These are phyloP conservation scores for Aspergillus alliaceus DNA, from an alignment of 2,329 filamentous ascomycete genomes.

Conservation along the genomic window DNA sequence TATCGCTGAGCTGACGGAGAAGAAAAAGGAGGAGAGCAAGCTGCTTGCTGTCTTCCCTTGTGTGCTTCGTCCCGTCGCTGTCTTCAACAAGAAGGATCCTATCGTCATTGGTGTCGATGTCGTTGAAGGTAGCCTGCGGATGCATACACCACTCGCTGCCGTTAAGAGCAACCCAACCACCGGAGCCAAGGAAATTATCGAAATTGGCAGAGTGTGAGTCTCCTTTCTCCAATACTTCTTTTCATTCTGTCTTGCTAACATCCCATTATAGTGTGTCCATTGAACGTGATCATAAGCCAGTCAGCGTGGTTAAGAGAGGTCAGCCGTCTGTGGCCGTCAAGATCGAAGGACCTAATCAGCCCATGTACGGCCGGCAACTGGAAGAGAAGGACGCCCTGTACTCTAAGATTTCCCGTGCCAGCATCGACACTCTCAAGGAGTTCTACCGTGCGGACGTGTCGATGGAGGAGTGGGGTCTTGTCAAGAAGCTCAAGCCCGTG, in stretches of 20 bases:
- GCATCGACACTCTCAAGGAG: constrained; percentile 94
- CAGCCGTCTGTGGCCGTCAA: constrained; percentile 97
- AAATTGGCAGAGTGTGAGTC: constrained; percentile 88
- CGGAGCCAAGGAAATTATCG: constrained; percentile 78
- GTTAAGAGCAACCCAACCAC: constrained; percentile 80
- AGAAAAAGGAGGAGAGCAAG: constrained; percentile 96
- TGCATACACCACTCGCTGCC: constrained; percentile 87
- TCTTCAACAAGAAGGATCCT: constrained; percentile 97
- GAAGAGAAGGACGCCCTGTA: constrained; percentile 90
- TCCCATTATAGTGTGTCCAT: constrained; percentile 72
- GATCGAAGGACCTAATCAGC: constrained; percentile 92
- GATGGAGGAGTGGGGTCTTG: constrained; percentile 91
- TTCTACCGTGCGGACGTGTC: constrained; percentile 85
- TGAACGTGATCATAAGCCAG: constrained; percentile 95
- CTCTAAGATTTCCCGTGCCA: constrained; percentile 79
- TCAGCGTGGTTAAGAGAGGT: constrained; percentile 88
- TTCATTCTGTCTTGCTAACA: constrained; percentile 19
- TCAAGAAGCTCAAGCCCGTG: constrained; percentile 91
- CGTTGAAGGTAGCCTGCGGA: constrained; percentile 78
- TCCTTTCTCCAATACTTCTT: background rate
- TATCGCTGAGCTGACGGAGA: constrained; percentile 81
- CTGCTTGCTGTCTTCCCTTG: constrained; percentile 96
- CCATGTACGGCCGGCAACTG: constrained; percentile 88
- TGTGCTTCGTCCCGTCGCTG: constrained; percentile 81
- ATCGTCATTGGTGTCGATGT: constrained; percentile 97